Conservation (phyloP, 140 eudicot species). For the Flaveria floridana region DNA sequence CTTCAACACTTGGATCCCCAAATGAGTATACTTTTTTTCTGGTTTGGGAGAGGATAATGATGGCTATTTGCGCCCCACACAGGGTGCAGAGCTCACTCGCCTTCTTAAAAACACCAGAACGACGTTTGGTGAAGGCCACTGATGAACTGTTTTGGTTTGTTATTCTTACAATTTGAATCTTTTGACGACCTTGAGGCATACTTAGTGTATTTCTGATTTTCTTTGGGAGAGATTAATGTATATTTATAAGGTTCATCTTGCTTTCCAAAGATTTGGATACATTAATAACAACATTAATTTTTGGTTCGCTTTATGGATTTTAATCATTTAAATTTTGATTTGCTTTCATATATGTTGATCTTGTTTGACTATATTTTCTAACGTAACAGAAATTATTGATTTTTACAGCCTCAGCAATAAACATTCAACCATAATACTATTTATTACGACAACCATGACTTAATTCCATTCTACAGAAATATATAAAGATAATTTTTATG, state of each 20-base stretch:
- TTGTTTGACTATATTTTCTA: slow-evolving; percentile 13
- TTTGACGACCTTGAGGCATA: slow-evolving; percentile 17
- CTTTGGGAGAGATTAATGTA: not conserved
- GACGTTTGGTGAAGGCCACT: slow-evolving; percentile 44
- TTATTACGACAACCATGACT: not conserved
- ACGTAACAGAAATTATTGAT: not conserved
- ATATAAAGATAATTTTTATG: no score
- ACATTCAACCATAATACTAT: not conserved
- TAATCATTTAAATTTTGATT: not conserved
- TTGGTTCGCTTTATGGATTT: not conserved
- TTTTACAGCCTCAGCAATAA: slow-evolving; percentile 19
- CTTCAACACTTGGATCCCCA: slow-evolving; percentile 37
- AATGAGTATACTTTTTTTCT: slow-evolving; percentile 31
- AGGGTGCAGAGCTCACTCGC: slow-evolving; percentile 58
- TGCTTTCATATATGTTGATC: slow-evolving; percentile 2
- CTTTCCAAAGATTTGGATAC: not conserved
- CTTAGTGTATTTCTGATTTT: not conserved
- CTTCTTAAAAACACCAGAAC: slow-evolving; percentile 62
- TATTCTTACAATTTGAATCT: slow-evolving; percentile 11
- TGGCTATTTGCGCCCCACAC: slow-evolving; percentile 7
- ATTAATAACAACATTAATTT: slow-evolving; percentile 16
- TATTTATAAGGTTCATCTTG: slow-evolving; percentile 12
- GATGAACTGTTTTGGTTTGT: not conserved
- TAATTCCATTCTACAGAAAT: no score
- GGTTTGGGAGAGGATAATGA: slow-evolving; percentile 50